These are phyloP conservation scores for Lachnellula arida DNA, from an alignment of 2,329 filamentous ascomycete genomes.

Conservation along the genomic window DNA sequence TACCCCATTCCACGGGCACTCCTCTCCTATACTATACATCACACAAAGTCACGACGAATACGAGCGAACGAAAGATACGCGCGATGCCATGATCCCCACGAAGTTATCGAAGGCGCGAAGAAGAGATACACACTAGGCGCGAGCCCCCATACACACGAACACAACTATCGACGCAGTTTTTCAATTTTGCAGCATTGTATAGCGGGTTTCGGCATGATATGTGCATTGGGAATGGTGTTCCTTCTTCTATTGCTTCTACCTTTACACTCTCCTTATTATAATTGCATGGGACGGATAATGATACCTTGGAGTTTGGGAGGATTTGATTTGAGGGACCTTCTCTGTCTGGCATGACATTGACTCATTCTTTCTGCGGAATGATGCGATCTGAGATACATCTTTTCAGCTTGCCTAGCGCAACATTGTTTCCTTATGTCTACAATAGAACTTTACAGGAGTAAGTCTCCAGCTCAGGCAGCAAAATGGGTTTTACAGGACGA, in stretches of 20 bases:
- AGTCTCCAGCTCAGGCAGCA: constrained; percentile 29
- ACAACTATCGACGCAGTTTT: constrained; percentile 19
- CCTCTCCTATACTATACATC: constrained; percentile 4
- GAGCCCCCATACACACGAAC: constrained; percentile 14
- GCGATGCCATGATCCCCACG: constrained; percentile 27
- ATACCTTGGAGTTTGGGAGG: constrained; percentile 31
- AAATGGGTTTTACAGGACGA: constrained; percentile 17
- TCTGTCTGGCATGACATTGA: constrained; percentile 7
- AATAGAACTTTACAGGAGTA: constrained; percentile 19
- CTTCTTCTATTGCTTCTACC: constrained; percentile 10
- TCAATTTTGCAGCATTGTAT: constrained; percentile 27
- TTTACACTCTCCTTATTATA: constrained; percentile 10
- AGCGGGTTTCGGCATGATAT: constrained; percentile 29
- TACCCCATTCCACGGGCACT: constrained; percentile 1
- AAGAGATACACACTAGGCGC: constrained; percentile 18
- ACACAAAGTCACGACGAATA: constrained; percentile 13
- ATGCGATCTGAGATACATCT: constrained; percentile 24
- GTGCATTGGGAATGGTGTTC: constrained; percentile 18
- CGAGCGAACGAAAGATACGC: constrained; percentile 19
- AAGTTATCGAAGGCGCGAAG: constrained; percentile 32
- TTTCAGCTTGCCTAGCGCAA: constrained; percentile 6
- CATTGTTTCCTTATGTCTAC: constrained; percentile 4
- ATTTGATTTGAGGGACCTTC: constrained; percentile 6
- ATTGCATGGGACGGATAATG: constrained; percentile 29
- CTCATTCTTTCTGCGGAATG: constrained; percentile 7